Evolutionary conservation across 106 monocot genomes (phyloP), one percentile per base, ranked within the genome.

Genomic region (Hemerocallis citrina): DNA sequence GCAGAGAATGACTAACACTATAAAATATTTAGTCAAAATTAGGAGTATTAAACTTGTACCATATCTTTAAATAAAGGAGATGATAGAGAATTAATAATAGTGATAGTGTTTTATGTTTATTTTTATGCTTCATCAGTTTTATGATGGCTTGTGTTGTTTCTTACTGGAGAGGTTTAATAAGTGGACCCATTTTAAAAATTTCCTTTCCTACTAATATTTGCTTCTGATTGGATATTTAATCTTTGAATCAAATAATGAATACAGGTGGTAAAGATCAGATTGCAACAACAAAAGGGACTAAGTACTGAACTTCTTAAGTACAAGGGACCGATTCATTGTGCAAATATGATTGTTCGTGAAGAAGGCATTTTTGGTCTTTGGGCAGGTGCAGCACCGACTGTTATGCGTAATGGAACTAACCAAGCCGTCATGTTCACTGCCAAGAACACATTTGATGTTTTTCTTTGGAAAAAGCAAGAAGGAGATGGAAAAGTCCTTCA

Each of bases 401-500:
- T 90, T 8, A 90, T 96, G 86, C 95, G 90, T 28, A 96, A 96
- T 45, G 95, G 95, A 28, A 86, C 81, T 27, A 96, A 96, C 41
- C 95, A 96, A 57, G 95, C 95, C 35, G 95, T 79, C 59, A 96
- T 96, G 95, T 96, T 90, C 69, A 84, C 83, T 2, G 95, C 90
- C 48, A 96, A 96, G 58, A 80, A 96, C 45, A 59, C 86, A 19
- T 81, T 84, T 21, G 90, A 96, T 48, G 44, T 77, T 3, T 5
- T 96, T 40, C 76, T 96, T 7, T 96, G 95, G 95, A 80, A 84
- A 72, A 96, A 90, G 59, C 74, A 87, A 16, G 95, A 96, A 77
- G 90, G 90, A 4, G 95, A 96, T 37, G 81, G 95, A 0, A 81
- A 61, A 45, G 76, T 79, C 24, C 86, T 96, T n/a, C 86, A 74